Evolutionary conservation across 805 yeast genomes (phyloP).

Genomic region (Phaffomyces thermotolerans): DNA sequence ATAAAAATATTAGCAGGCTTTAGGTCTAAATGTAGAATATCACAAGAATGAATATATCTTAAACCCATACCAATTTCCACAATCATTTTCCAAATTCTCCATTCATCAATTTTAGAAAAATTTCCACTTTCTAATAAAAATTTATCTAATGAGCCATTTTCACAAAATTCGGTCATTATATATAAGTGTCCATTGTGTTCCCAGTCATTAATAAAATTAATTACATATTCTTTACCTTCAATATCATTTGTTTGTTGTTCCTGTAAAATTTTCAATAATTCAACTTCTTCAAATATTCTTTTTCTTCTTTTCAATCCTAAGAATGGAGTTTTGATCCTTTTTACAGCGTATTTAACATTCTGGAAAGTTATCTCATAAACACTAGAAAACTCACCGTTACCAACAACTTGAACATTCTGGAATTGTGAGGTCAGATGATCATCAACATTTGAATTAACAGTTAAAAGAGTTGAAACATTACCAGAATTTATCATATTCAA

Average conservation of each 20-base stretch:
- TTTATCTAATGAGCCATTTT: slow-evolving; percentile 81
- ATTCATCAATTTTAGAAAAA: slow-evolving; percentile 78
- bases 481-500: slow-evolving; percentile 19
- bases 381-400: slow-evolving; percentile 83
- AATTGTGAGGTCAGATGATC: slow-evolving; percentile 42
- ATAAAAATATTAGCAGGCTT: slow-evolving; percentile 94
- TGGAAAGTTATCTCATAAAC: slow-evolving; percentile 78
- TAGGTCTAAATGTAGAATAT: slow-evolving; percentile 78
- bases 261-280: slow-evolving; percentile 43
- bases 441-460: slow-evolving; percentile 25
- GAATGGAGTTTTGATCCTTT: slow-evolving; percentile 67
- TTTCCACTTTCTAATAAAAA: slow-evolving; percentile 75
- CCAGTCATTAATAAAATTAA: slow-evolving; percentile 82
- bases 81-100: slow-evolving; percentile 95
- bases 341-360: slow-evolving; percentile 71
- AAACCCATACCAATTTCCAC: slow-evolving; percentile 78
- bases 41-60: slow-evolving; percentile 69
- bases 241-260: slow-evolving; percentile 34
- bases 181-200: slow-evolving; percentile 68
- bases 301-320: slow-evolving; percentile 50
- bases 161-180: slow-evolving; percentile 93
- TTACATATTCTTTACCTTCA: slow-evolving; percentile 71
- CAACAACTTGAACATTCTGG: slow-evolving; percentile 61
- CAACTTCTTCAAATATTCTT: slow-evolving; percentile 69
- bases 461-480: slow-evolving; percentile 13